Evolutionary conservation across 2,329 filamentous ascomycete species (phyloP).

Genomic region (Macrophomina pseudophaseolina): DNA sequence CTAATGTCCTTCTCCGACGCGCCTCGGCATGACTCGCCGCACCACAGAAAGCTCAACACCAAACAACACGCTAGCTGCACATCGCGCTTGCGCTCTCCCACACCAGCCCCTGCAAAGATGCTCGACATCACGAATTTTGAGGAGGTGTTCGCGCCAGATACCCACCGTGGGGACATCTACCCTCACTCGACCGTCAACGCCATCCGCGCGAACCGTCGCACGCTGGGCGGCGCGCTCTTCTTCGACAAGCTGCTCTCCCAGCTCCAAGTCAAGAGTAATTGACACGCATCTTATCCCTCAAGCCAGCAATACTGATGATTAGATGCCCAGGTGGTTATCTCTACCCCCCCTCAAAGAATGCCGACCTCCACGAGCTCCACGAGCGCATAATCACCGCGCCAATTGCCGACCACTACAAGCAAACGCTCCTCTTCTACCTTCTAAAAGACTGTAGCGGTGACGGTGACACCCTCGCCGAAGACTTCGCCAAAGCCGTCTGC

Average conservation of each 20-base stretch:
- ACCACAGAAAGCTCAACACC: constrained; percentile 21
- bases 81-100: constrained; percentile 30
- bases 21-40: constrained; percentile 22
- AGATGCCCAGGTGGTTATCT: constrained; percentile 58
- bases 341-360: constrained; percentile 76
- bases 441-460: constrained; percentile 69
- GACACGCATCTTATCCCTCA: background rate
- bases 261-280: constrained; percentile 71
- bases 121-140: constrained; percentile 71
- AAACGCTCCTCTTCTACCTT: constrained; percentile 83
- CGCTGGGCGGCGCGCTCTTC: constrained; percentile 73
- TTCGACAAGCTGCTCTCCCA: constrained; percentile 77
- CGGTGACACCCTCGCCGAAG: constrained; percentile 56
- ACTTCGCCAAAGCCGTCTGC: constrained; percentile 66
- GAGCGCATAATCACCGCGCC: constrained; percentile 68
- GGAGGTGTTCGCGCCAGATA: constrained; percentile 62
- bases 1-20: constrained; percentile 1
- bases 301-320: background rate
- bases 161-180: constrained; percentile 8
- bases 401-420: constrained; percentile 75
- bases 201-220: constrained; percentile 70
- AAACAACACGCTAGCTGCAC: constrained; percentile 17
- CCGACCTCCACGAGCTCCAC: constrained; percentile 71
- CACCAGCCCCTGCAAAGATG: constrained; percentile 48
- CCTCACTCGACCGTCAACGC: constrained; percentile 61